These are phyloP conservation scores for Podila epicladia DNA, from an alignment of 192 early-diverging fungal genomes.

Conservation along the genomic window DNA sequence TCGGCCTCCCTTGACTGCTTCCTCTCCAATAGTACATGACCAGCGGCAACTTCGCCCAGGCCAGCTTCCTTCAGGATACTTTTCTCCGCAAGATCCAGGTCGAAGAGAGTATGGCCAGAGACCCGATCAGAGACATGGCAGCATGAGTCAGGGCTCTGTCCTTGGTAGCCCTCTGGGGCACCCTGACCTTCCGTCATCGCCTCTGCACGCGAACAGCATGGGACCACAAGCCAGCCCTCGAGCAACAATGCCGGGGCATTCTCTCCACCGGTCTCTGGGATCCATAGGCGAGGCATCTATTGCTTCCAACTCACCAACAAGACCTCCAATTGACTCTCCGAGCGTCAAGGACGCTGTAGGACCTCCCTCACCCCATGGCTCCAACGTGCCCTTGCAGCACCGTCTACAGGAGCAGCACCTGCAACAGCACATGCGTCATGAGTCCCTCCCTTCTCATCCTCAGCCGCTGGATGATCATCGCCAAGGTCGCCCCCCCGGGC, in stretches of 20 bases:
- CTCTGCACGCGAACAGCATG: neutral
- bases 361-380: neutral
- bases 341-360: neutral
- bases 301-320: neutral
- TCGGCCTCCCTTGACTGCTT: neutral
- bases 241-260: neutral
- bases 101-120: conserved; percentile 4
- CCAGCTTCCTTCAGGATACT: neutral
- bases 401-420: neutral
- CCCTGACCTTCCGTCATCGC: neutral
- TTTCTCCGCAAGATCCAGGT: neutral
- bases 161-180: neutral
- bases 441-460: conserved; percentile 6
- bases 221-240: neutral
- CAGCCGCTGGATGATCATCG: conserved; percentile 17
- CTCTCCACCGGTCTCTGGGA: neutral
- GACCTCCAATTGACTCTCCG: neutral
- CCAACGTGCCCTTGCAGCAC: neutral
- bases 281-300: neutral
- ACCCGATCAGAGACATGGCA: neutral
- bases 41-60: neutral
- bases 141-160: neutral
- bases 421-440: conserved; percentile 4
- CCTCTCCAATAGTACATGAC: neutral
- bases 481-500: conserved; percentile 26